A percentile compares a stretch with the other conserved stretches of the same genome.
Conservation (phyloP, 176 grass and related monocot genomes). For the Oryza rufipogon region DNA sequence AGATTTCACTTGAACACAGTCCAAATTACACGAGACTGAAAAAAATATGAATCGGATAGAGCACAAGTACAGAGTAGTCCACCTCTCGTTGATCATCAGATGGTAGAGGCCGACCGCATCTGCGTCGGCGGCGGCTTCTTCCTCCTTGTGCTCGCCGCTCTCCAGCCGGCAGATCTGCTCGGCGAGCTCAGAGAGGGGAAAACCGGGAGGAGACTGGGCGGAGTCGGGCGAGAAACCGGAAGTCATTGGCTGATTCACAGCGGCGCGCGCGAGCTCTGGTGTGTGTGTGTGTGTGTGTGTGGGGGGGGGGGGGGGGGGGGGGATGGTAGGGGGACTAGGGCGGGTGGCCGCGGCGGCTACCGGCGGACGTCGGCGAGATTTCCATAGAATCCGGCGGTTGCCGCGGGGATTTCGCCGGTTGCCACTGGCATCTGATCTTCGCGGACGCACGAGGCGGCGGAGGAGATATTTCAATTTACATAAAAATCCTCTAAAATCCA, state of each 20-base stretch:
- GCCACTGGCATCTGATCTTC: not conserved
- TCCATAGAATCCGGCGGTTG: conserved; percentile 24
- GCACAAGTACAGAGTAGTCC: not conserved
- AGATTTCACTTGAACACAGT: conserved; percentile 5
- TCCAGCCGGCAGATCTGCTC: conserved; percentile 34
- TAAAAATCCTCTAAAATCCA: too few species aligned
- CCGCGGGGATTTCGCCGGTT: not conserved
- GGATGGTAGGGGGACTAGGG: too few species aligned
- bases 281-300: not conserved
- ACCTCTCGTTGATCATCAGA: conserved; percentile 27
- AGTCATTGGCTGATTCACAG: not conserved
- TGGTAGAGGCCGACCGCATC: not conserved
- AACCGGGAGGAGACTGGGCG: conserved; percentile 12
- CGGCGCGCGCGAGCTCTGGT: too few species aligned
- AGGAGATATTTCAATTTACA: too few species aligned
- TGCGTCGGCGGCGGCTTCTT: not conserved
- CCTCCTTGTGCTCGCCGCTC: not conserved
- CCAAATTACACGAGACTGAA: not conserved
- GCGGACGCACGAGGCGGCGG: too few species aligned
- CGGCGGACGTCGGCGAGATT: conserved; percentile 21
- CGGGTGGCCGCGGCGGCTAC: not conserved
- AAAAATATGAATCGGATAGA: not conserved
- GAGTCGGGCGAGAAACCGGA: conserved; percentile 28
- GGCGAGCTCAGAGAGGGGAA: conserved; percentile 23
- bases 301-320: not conserved